A percentile compares a stretch with the other conserved stretches of the same genome.
These are phyloP conservation scores for Dendrobium nobile DNA, from an alignment of 106 monocot species.

Conservation along the genomic window DNA sequence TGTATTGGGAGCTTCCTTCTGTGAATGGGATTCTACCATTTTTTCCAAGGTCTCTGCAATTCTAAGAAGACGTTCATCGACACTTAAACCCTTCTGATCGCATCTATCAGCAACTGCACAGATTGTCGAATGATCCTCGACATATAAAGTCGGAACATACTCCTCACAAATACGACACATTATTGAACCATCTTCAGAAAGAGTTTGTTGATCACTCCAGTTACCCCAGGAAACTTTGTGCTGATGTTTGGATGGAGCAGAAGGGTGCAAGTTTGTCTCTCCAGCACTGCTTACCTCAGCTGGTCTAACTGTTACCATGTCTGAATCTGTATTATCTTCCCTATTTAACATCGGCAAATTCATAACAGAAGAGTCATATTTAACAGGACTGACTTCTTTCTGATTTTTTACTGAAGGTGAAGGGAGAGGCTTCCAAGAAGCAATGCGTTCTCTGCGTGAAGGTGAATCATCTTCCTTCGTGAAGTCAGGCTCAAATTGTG, in stretches of 20 bases:
- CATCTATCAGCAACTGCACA: conserved; percentile 91
- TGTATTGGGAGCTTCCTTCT: conserved; percentile 51
- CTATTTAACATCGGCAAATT: conserved; percentile 13
- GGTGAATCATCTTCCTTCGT: conserved; percentile 33
- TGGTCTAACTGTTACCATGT: conserved; percentile 18
- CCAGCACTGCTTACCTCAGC: conserved; percentile 37
- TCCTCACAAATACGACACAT: conserved; percentile 99
- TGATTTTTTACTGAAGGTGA: conserved; percentile 40
- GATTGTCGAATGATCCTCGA: conserved; percentile 81
- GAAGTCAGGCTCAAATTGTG: conserved; percentile 32
- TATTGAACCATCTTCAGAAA: conserved; percentile 74
- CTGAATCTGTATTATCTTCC: conserved; percentile 16
- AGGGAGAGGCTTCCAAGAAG: conserved; percentile 88
- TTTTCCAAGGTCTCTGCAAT: conserved; percentile 87
- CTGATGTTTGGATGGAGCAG: conserved; percentile 60
- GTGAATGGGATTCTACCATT: conserved; percentile 56
- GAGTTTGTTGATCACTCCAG: conserved; percentile 76
- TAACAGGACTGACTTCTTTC: conserved; percentile 29
- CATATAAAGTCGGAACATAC: conserved; percentile 81
- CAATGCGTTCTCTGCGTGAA: conserved; percentile 45
- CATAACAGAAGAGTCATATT: conserved; percentile 24
- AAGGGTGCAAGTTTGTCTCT: conserved; percentile 38
- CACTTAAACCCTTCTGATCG: conserved; percentile 86
- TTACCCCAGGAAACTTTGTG: conserved; percentile 83
- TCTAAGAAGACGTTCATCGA: conserved; percentile 80